Conservation (phyloP, 2,329 filamentous ascomycete genomes). For the Scleromitrula shiraiana region DNA sequence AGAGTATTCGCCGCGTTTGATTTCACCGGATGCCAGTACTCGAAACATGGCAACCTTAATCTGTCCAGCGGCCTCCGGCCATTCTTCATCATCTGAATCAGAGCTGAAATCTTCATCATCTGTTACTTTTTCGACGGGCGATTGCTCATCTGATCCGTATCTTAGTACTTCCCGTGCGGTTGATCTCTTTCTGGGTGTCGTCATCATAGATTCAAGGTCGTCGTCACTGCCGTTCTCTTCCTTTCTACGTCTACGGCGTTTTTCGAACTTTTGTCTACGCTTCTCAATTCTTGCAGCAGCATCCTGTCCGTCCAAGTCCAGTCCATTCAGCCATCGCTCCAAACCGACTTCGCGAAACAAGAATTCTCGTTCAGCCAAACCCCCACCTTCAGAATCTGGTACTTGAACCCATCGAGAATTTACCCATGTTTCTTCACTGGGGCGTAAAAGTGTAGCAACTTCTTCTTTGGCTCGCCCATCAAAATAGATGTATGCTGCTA, state of each 20-base stretch:
- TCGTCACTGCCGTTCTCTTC: constrained; percentile 40
- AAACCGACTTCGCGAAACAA: constrained; percentile 94
- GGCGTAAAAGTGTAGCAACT: constrained; percentile 83
- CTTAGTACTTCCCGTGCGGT: constrained; percentile 54
- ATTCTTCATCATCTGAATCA: constrained; percentile 64
- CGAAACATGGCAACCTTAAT: constrained; percentile 98
- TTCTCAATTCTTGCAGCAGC: constrained; percentile 84
- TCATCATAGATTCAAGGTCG: constrained; percentile 36
- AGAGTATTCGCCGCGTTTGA: constrained; percentile 96
- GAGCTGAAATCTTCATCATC: constrained; percentile 63
- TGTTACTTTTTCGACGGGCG: constrained; percentile 62
- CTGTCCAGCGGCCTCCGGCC: constrained; percentile 89
- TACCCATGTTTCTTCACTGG: constrained; percentile 97
- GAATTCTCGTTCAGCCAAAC: constrained; percentile 92
- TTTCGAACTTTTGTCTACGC: constrained; percentile 72
- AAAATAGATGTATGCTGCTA: constrained; percentile 98
- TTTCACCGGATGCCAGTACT: constrained; percentile 89
- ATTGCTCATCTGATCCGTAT: constrained; percentile 70
- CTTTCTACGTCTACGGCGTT: constrained; percentile 57
- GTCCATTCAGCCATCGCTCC: constrained; percentile 91
- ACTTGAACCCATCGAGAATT: constrained; percentile 97
- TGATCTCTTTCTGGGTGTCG: constrained; percentile 14
- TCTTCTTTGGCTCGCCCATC: constrained; percentile 93
- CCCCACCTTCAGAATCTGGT: constrained; percentile 82
- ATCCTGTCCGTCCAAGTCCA: constrained; percentile 91